Base-by-base conservation (phyloP, 805 yeast species). In the Saccharomycopsis fermentans region DNA sequence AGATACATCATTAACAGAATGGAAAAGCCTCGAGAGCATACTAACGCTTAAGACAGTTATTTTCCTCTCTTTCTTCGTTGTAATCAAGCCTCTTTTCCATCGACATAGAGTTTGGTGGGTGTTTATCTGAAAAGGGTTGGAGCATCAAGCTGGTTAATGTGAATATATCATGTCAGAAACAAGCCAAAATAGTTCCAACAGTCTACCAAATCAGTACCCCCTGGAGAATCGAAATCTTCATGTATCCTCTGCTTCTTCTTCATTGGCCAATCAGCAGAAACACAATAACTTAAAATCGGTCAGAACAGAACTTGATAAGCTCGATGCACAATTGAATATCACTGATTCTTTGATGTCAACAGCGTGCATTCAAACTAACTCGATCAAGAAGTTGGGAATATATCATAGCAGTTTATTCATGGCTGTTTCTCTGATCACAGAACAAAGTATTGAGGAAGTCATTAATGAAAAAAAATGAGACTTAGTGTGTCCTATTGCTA, bases 361-460 rank as follows among this genome's bases (percentile, higher is more conserved):
- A 8, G 35, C 55, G 11, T 54, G 53, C 16, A 50, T 40, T 12
- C 59, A 57, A 26, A 51, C 56, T 9, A 48, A 57, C 21, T 32
- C 55, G 11, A 57, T 57, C 17, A 36, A 47, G n/a, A 57, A 57
- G 29, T 29, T 57, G 5, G 59, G 57, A 8, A 52, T 57, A n/a
- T 47, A 54, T 24, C 56, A 54, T n/a, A 35, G 55, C 6, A 54
- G 57, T 16, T 43, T 57, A 34, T 57, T 57, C 27, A 57, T 57
- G 59, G 57, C 57, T 26, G 59, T 54, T 14, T 47, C 51, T 34
- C 56, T 34, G 19, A 57, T 57, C 19, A 54, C 50, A 8, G 59
- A 57, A 35, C 56, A 53, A 39, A 53, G 52, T 34, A 52, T 56
- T 26, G 50, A 26, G n/a, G 50, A 43, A 11, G 24, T 43, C 24